Conservation (phyloP, 805 yeast species). For the Tetrapisispora nanseiensis region DNA sequence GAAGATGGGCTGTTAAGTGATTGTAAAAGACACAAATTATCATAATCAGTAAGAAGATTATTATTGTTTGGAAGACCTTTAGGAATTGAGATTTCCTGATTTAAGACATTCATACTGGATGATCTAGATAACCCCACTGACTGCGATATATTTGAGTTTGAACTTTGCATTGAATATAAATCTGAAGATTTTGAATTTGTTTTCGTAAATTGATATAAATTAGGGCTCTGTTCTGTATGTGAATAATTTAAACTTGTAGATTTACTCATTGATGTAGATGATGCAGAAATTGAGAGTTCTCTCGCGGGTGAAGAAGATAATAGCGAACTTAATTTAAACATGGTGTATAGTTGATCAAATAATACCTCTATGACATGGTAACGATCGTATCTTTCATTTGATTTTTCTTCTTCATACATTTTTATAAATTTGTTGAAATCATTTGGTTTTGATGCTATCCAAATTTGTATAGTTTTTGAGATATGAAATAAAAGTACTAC, state of each 20-base stretch:
- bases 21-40: not conserved
- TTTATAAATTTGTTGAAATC: conserved; percentile 30
- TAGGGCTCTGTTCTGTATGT: not conserved
- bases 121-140: not conserved
- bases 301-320: conserved; percentile 4
- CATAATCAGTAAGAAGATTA: not conserved
- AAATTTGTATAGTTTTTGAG: conserved; percentile 34
- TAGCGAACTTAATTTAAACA: conserved; percentile 11
- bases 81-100: not conserved
- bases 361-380: conserved; percentile 4
- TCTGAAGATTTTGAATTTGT: not conserved
- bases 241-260: not conserved
- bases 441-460: conserved; percentile 40
- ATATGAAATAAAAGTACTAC: conserved; percentile 35
- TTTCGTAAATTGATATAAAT: not conserved
- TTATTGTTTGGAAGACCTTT: not conserved
- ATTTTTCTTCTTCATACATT: not conserved
- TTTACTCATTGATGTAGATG: not conserved
- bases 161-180: not conserved
- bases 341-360: conserved; percentile 15
- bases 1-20: not conserved
- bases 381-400: not conserved
- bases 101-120: not conserved
- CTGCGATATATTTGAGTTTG: not conserved
- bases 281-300: not conserved